These are phyloP conservation scores for Ustilago cynodontis DNA, from an alignment of 1,284 basidiomycete species.

Conservation along the genomic window DNA sequence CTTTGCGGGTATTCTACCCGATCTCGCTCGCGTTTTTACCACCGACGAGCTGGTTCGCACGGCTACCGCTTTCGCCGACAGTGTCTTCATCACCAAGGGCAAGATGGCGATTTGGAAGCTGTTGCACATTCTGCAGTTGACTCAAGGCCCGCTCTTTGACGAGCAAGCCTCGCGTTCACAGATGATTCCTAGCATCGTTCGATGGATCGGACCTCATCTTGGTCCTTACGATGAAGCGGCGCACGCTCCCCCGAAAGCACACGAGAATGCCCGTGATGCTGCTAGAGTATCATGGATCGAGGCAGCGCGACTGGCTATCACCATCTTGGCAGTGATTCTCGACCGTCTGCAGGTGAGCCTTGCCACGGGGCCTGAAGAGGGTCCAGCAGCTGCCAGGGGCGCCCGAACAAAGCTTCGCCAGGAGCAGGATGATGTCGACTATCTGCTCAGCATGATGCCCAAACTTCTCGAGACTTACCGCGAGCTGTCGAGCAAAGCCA, in stretches of 20 bases:
- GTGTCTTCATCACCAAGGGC: conserved; percentile 82
- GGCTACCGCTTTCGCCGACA: conserved; percentile 85
- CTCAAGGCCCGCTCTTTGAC: conserved; percentile 88
- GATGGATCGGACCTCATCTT: conserved; percentile 95
- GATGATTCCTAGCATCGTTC: conserved; percentile 86
- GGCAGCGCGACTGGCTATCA: conserved; percentile 78
- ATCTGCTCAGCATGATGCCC: conserved; percentile 85
- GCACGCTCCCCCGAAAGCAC: conserved; percentile 32
- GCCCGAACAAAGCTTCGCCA: conserved; percentile 70
- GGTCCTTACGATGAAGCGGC: conserved; percentile 80
- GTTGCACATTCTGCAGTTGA: conserved; percentile 90
- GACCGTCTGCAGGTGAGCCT: conserved; percentile 80
- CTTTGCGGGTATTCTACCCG: conserved; percentile 91
- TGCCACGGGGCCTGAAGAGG: conserved; percentile 13
- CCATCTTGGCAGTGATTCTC: conserved; percentile 81
- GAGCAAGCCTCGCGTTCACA: conserved; percentile 81
- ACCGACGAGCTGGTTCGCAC: conserved; percentile 70
- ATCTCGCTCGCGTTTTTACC: conserved; percentile 73
- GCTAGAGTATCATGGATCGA: conserved; percentile 91
- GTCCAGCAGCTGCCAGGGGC: conserved; percentile 6
- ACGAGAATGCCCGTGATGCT: conserved; percentile 68
- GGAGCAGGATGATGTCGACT: conserved; percentile 94
- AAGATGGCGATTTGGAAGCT: conserved; percentile 92
- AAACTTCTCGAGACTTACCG: conserved; percentile 87
- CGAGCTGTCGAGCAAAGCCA: conserved; percentile 81